Evolutionary conservation across 1,139 yeast genomes (phyloP), one percentile per base, ranked within the genome.

Genomic region (Saccharomyces hybrid): DNA sequence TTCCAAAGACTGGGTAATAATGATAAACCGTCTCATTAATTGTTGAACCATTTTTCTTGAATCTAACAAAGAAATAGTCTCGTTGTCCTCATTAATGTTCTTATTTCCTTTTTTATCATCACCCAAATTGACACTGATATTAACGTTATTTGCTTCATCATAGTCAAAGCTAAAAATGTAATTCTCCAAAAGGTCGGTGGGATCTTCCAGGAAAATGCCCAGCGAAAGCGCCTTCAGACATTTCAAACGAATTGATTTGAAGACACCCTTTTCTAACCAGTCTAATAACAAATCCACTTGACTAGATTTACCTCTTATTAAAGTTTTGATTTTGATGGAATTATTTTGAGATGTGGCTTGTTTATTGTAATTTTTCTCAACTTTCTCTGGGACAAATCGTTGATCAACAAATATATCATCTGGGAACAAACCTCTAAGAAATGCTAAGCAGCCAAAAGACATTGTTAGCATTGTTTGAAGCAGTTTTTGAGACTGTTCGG

Each of bases 211-310:
- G 52, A 76, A 72, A 4, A 81, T 73, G 0, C 78, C 75, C 44
- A 82, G 66, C 53, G 78, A 75, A 14, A 82, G 59, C 0, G 79
- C 78, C 54, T 73, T 70, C 34, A 83, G 63, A 54, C 73, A 75
- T 25, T 75, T 71, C 31, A 65, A 60, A 31, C 70, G 71, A 9
- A 82, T 66, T 1, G 81, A 75, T 47, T 76, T 78, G 50, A 70
- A 67, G 4, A 79, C 74, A 6, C 84, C 82, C 31, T 68, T 66
- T 49, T 81, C 82, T 30, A 82, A 63, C 82, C 84, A 81, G 54
- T 75, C 73, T 27, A 80, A 64, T 42, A 81, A 70, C n/a, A 61
- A 54, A 62, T 80, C 82, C 5, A 75, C 80, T 52, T 75, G 77
- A 9, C 62, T 63, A 1, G 78, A 73, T 44, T 67, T 70, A 0